Base-by-base conservation (phyloP, 345 rosid species). In the Acer negundo region DNA sequence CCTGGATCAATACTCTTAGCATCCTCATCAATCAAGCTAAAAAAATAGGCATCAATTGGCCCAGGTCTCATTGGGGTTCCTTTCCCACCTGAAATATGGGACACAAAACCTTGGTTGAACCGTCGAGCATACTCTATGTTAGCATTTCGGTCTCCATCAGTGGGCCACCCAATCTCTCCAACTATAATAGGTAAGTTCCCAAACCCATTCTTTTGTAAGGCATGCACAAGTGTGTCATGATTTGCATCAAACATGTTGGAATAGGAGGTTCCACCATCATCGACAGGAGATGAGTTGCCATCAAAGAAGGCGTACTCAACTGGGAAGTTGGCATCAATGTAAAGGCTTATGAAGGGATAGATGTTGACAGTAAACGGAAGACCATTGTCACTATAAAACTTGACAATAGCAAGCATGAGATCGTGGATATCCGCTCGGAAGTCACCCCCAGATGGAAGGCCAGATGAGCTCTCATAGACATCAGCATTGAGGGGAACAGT, bases 151-250 rank as follows among this genome's bases (percentile, higher is more conserved):
- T 96, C 91, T 0, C 98, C 97, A 63, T 96, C 99, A 28, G 98
- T 96, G 16, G 99, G 99, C 98, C 99, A 94, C 19, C 99, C 98
- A 8, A 94, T 81, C 80, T 96, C 99, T 28, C 99, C 99, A 11
- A 94, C 76, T 10, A 96, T 88, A 44, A 96, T 84, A 1, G 95
- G 93, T 91, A 92, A 44, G 83, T 90, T 83, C 19, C 89, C 87
- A 23, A 85, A 94, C 51, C 99, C 98, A 63, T 94, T 92, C 86
- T 87, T 96, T 78, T 91, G 92, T 16, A 96, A 82, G 22, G 99
- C 95, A 75, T 90, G 81, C 2, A 92, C 92, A 6, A 96, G 89
- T 22, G 98, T 95, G 79, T 95, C 99, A 4, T 88, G 88, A 71
- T 95, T 95, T 12, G 99, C 99, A 64, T 93, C 98, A 49, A 93